Evolutionary conservation across 148 eudicot species (phyloP), one percentile per base, ranked within the genome.

Genomic region (Hydrangea macrophylla): DNA sequence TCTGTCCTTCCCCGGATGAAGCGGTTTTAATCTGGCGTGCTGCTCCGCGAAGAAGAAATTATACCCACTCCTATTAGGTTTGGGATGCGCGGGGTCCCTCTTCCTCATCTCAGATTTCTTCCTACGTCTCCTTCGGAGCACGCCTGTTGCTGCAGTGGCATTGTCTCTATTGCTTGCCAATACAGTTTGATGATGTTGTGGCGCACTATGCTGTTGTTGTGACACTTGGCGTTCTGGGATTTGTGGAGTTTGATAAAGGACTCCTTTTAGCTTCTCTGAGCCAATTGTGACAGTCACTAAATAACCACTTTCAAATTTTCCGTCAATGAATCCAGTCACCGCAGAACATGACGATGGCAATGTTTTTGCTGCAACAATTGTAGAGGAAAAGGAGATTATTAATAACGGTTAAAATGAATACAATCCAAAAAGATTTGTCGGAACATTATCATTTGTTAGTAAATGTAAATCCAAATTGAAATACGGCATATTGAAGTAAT

Each of bases 271-370:
- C 60, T 79, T 84, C 75, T 88, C 82, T 39, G 81, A 68, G 35
- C 97, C 99, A 25, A 88, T 74, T 60, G 70, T 84, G 72, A 94
- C 99, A 12, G 97, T 90, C 36, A 89, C 82, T 48, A 94, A 91
- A 78, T 94, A 94, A 33, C 99, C 99, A 40, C 89, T 83, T n/a
- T 94, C 99, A 35, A 94, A 90, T 70, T 94, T 88, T n/a, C 96
- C 99, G 40, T 94, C 99, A 17, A 94, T 91, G 54, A 94, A 88
- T 7, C 99, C 99, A 4, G 67, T 72, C 30, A 91, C 88, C 55
- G 84, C 78, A 50, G 76, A 60, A 36, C 82, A 84, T 25, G 69
- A 67, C 48, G 81, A 13, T 64, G 85, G 53, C 50, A 69, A 60
- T 65, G 76, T 35, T 50, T 57, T 7, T 39, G 40, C 83, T 79